Evolutionary conservation across 108 stramenopile genomes (phyloP), one percentile per base, ranked within the genome.

Genomic region (Cyclotella choctawhatcheeana): DNA sequence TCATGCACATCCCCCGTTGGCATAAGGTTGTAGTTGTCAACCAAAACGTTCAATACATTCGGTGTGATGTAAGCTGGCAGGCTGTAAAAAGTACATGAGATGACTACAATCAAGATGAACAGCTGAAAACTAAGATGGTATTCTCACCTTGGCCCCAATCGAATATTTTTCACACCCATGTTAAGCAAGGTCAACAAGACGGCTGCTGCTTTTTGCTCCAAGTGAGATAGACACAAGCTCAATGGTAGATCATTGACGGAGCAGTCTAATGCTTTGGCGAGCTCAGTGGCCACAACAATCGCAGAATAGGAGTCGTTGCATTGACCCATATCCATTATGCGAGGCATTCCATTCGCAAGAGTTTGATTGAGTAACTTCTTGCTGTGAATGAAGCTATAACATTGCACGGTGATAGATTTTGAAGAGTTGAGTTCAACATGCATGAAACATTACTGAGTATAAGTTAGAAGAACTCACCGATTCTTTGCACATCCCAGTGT

Each of bases 141-240:
- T 17, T 27, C 55, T 56, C 29, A 64, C 44, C 26, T 74, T 16
- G 93, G 93, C 14, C 93, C 90, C 21, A 94, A 62, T 48, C 90
- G 80, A 83, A 94, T 94, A 66, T 91, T 88, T 71, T 91, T 90
- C 55, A 94, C 79, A 47, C 90, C 90, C 77, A 94, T 82, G 18
- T 74, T 29, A 56, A 94, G 85, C 48, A 91, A 55, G 1, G 90
- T 91, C 48, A 91, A 64, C 16, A 94, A 67, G 10, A 91, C 93
- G 4, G 90, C 93, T n/a, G 90, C 90, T 17, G 93, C 93, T 75
- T 92, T 94, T 82, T 94, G 93, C 74, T 94, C 93, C 69, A 91
- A 70, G 63, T 91, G 90, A 29, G 73, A 71, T 43, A 60, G 67
- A n/a, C 67, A 69, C 40, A 69, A 56, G 34, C 58, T 62, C 24